Conservation (phyloP, 768 basidiomycete species). For the Psilocybe azurescens region DNA sequence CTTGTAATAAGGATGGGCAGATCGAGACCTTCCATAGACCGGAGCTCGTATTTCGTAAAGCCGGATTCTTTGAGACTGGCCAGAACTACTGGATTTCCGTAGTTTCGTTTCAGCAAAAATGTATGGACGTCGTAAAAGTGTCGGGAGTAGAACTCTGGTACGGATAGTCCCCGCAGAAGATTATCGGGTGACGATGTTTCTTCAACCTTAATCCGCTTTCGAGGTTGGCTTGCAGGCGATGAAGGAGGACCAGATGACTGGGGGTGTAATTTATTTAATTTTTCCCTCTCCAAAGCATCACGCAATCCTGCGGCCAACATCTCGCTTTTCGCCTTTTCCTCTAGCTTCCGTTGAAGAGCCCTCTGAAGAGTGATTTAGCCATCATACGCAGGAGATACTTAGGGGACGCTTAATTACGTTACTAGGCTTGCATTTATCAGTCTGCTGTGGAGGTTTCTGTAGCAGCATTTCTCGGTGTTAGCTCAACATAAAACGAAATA, state of each 20-base stretch:
- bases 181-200: background rate
- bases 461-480: too few relatives aligned
- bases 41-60: slow-evolving; percentile 9
- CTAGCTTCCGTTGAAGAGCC: too few relatives aligned
- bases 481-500: too few relatives aligned
- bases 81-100: background rate
- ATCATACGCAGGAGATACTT: too few relatives aligned
- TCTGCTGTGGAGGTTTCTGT: too few relatives aligned
- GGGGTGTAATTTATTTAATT: background rate
- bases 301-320: background rate
- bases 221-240: background rate
- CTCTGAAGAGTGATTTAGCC: too few relatives aligned
- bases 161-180: background rate
- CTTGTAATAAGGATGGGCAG: background rate
- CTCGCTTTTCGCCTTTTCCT: background rate
- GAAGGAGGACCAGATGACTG: background rate
- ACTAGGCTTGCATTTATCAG: too few relatives aligned
- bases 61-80: background rate
- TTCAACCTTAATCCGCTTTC: background rate
- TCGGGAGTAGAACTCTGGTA: background rate
- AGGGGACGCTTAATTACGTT: too few relatives aligned
- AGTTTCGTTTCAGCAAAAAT: background rate
- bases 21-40: slow-evolving; percentile 4
- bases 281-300: background rate
- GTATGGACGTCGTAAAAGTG: background rate